Conservation (phyloP, 2,329 filamentous ascomycete species). For the Aspergillus ochraceoroseus region DNA sequence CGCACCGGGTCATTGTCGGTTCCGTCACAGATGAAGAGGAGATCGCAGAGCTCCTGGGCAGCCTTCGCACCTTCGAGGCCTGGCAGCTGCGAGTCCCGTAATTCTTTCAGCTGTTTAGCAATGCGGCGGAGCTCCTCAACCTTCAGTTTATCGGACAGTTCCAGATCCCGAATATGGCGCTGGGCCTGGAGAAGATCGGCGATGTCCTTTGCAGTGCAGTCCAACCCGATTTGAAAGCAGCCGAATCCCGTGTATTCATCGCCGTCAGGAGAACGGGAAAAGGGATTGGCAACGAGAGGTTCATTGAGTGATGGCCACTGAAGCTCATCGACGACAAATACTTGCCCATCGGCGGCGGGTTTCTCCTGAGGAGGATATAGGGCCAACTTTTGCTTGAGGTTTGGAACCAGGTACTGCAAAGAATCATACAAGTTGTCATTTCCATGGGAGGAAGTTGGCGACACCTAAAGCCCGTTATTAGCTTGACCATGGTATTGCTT, state of each 20-base stretch:
- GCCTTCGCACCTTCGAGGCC: background rate
- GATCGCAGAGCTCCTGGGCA: slow-evolving; percentile 10
- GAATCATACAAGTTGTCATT: slow-evolving; percentile 9
- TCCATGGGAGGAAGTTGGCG: background rate
- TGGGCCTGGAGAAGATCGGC: slow-evolving; percentile 22
- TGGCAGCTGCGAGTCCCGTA: slow-evolving; percentile 5
- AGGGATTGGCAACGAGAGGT: slow-evolving; percentile 18
- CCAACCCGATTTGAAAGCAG: slow-evolving; percentile 29
- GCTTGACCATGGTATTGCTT: too few species aligned
- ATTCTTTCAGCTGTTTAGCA: slow-evolving; percentile 19
- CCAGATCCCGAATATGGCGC: slow-evolving; percentile 22
- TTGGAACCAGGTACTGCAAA: slow-evolving; percentile 10
- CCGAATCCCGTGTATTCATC: slow-evolving; percentile 24
- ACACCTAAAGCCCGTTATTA: too few species aligned
- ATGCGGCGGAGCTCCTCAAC: slow-evolving; percentile 19
- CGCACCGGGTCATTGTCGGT: slow-evolving; percentile 12
- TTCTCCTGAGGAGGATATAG: slow-evolving; percentile 3
- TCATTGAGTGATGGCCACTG: slow-evolving; percentile 15
- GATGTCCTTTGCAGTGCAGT: slow-evolving; percentile 23
- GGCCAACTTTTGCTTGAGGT: slow-evolving; percentile 8
- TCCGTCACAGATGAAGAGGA: slow-evolving; percentile 8
- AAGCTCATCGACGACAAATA: slow-evolving; percentile 15
- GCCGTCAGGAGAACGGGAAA: slow-evolving; percentile 21
- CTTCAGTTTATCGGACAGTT: slow-evolving; percentile 20
- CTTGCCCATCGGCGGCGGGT: slow-evolving; percentile 6